These are phyloP conservation scores for Saccharomyces pastorianus DNA, from an alignment of 1,139 yeast species.

Conservation along the genomic window DNA sequence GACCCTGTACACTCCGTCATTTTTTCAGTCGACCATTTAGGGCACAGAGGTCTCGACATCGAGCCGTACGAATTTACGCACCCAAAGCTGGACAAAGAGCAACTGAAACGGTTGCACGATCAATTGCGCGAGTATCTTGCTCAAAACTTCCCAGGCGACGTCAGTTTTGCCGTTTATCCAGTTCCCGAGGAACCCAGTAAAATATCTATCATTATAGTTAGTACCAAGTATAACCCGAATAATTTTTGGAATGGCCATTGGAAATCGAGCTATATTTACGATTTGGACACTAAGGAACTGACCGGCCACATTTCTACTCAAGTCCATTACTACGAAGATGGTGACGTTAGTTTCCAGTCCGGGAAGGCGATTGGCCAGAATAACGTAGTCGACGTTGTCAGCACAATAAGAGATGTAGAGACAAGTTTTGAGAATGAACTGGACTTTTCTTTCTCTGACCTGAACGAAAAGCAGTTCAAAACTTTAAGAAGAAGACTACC, in stretches of 20 bases:
- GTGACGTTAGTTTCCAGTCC: conserved; percentile 75
- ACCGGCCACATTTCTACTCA: conserved; percentile 56
- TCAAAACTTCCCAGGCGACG: conserved; percentile 41
- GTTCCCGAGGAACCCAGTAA: conserved; percentile 38
- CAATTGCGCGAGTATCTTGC: conserved; percentile 33
- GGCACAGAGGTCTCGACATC: conserved; percentile 41
- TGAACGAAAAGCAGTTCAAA: conserved; percentile 79
- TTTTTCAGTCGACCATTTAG: conserved; percentile 56
- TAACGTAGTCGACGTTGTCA: conserved; percentile 30
- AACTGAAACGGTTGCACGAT: conserved; percentile 16
- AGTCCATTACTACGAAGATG: conserved; percentile 92
- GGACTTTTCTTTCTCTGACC: conserved; percentile 54
- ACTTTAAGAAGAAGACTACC: conserved; percentile 84
- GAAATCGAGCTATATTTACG: conserved; percentile 57
- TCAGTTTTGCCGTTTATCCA: conserved; percentile 37
- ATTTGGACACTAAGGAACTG: conserved; percentile 33
- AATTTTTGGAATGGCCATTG: conserved; percentile 91
- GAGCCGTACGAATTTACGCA: conserved; percentile 34
- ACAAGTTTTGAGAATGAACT: conserved; percentile 51
- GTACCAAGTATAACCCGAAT: conserved; percentile 62
- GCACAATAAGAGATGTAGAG: conserved; percentile 54
- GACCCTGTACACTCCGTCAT: conserved; percentile 41
- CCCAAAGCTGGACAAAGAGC: conserved; percentile 14
- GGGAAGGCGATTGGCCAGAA: conserved; percentile 34
- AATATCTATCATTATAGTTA: conserved; percentile 50